Evolutionary conservation across 1,139 yeast genomes (phyloP), one percentile per base, ranked within the genome.

Genomic region (Diutina pseudorugosa): DNA sequence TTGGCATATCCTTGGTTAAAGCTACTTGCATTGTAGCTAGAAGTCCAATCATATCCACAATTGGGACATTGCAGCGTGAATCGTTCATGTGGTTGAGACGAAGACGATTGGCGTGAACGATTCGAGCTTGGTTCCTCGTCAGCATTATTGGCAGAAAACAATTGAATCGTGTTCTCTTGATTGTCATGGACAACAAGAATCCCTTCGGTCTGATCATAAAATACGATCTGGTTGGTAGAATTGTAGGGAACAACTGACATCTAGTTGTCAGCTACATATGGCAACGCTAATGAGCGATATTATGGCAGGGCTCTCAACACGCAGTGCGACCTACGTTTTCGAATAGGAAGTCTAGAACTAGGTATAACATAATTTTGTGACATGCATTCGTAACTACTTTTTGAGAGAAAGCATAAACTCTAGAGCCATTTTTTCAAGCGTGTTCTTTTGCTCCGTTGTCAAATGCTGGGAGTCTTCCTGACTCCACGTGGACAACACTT

Each of bases 171-270:
- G 44, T 76, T 72, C 3, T 72, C 67, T 49, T 63, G 63, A 51
- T 69, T 66, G 58, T 77, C 71, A 56, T 75, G 77, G 1, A 76
- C 59, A 4, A 77, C 79, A 40, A 76, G 59, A 11, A 77, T 65
- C 19, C 76, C 75, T 41, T 69, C 67, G 33, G 65, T 61, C 3
- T 75, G 68, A 55, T 75, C 72, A 52, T 71, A 72, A 57, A 68
- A 71, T 6, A 72, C 67, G 44, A 71, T 59, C 53, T 65, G 65
- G 52, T 65, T 67, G 51, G 61, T 63, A 41, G 64, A 54, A 52
- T 69, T 66, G 58, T 72, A 73, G 0, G 76, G 74, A 19, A 73
- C 71, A 25, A 71, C 64, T 6, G 76, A 71, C 76, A 71, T 71
- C 19, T 14, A 11, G 36, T 11, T 30, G 36, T 30, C n/a, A 30